phyloP scores from a whole-genome alignment of 2,329 filamentous ascomycete species.

The Penicillium sp. region DNA sequence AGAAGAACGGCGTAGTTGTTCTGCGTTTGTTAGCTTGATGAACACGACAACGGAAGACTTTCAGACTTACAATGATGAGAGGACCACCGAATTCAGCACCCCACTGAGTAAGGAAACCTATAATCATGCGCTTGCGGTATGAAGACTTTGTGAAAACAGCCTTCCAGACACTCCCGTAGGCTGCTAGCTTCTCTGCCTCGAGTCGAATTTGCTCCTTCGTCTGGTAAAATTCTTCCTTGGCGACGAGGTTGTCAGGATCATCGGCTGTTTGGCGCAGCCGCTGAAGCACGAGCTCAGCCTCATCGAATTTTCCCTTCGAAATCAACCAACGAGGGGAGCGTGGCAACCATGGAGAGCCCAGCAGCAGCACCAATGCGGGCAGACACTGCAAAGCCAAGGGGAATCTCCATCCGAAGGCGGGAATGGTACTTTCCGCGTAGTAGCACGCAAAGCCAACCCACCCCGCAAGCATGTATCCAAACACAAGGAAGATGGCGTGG shows the following conservation, averaged over 20 bases:
- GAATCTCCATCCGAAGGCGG: constrained; percentile 52
- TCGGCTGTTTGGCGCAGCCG: constrained; percentile 43
- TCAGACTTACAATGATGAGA: constrained; percentile 53
- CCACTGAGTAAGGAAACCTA: constrained; percentile 59
- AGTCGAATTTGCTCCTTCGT: constrained; percentile 52
- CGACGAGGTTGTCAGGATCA: constrained; percentile 47
- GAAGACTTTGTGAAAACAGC: constrained; percentile 53
- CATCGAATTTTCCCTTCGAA: constrained; percentile 49
- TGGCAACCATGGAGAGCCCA: constrained; percentile 49
- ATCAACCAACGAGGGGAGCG: constrained; percentile 57
- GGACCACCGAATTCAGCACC: constrained; percentile 59
- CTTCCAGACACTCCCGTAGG: constrained; percentile 48
- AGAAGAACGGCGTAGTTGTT: constrained; percentile 54
- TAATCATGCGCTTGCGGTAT: constrained; percentile 56
- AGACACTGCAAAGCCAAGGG: constrained; percentile 49
- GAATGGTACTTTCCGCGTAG: constrained; percentile 41
- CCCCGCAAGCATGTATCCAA: constrained; percentile 51
- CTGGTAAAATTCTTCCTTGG: constrained; percentile 54
- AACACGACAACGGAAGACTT: not conserved
- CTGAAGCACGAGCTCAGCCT: constrained; percentile 51
- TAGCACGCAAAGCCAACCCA: constrained; percentile 54
- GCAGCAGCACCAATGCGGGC: constrained; percentile 45
- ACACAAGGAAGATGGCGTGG: constrained; percentile 53
- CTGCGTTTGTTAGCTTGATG: constrained; percentile 29
- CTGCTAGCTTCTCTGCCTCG: constrained; percentile 47